These are phyloP conservation scores for Thermochaetoides thermophila DNA, from an alignment of 495 filamentous ascomycete species.

Conservation along the genomic window DNA sequence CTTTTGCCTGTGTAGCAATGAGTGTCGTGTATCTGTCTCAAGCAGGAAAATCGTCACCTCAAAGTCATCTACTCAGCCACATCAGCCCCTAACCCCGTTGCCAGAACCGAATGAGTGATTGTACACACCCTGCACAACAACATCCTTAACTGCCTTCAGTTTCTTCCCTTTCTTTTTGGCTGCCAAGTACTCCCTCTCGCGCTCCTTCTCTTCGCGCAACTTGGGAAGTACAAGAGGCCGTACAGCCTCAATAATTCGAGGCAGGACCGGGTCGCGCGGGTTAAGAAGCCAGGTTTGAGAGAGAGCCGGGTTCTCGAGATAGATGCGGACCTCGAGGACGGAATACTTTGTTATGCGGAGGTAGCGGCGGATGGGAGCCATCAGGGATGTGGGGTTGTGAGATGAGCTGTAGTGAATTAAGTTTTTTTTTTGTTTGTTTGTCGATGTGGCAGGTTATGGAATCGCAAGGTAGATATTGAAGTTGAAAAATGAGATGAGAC, in stretches of 20 bases:
- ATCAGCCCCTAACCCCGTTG: neutral
- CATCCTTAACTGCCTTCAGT: slow-evolving; percentile 76
- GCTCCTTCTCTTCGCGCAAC: slow-evolving; percentile 72
- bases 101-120: too few species aligned
- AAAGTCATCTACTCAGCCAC: slow-evolving; percentile 73
- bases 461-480: too few species aligned
- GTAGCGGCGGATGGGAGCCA: slow-evolving; percentile 75
- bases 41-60: slow-evolving; percentile 89
- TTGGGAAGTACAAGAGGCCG: slow-evolving; percentile 79
- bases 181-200: too few species aligned
- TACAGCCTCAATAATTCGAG: slow-evolving; percentile 66
- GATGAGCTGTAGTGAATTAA: too few species aligned
- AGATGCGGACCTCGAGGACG: slow-evolving; percentile 87
- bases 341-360: slow-evolving; percentile 77
- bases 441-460: too few species aligned
- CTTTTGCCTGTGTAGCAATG: slow-evolving; percentile 74
- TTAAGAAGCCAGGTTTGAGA: slow-evolving; percentile 68
- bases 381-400: slow-evolving; percentile 15
- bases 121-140: slow-evolving; percentile 58
- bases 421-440: too few species aligned
- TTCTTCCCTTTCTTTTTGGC: slow-evolving; percentile 45
- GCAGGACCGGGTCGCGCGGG: slow-evolving; percentile 54
- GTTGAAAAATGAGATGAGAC: too few species aligned
- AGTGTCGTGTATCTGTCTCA: slow-evolving; percentile 74
- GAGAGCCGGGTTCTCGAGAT: slow-evolving; percentile 78